Evolutionary conservation across 345 rosid genomes (phyloP).

Genomic region (Arabidopsis suecica): DNA sequence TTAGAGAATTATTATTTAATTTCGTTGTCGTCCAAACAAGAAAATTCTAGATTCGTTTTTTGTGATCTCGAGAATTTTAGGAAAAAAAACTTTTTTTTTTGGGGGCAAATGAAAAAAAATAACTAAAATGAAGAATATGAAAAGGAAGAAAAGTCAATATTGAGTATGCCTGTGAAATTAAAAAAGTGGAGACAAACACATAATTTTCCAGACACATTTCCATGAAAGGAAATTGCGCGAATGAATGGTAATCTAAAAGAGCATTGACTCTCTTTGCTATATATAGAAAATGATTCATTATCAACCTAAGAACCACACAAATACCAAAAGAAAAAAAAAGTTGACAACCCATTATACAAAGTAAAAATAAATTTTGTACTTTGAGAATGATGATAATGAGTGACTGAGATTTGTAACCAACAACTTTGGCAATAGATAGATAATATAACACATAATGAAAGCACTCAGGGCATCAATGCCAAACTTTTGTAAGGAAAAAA

Average conservation of each 20-base stretch:
- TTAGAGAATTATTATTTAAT: background rate
- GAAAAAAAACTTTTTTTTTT: background rate
- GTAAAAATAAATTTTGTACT: slow-evolving; percentile 36
- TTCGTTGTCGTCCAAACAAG: slow-evolving; percentile 7
- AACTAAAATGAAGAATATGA: background rate
- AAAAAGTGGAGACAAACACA: slow-evolving; percentile 39
- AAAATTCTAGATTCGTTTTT: background rate
- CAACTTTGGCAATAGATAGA: slow-evolving; percentile 34
- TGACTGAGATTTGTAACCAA: slow-evolving; percentile 44
- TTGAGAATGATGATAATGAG: slow-evolving; percentile 38
- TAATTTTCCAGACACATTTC: slow-evolving; percentile 32
- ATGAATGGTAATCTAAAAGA: slow-evolving; percentile 38
- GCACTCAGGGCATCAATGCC: slow-evolving; percentile 31
- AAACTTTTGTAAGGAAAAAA: slow-evolving; percentile 14
- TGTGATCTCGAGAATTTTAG: background rate
- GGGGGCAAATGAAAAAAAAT: too few relatives aligned
- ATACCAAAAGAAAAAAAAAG: background rate
- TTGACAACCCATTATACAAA: slow-evolving; percentile 14
- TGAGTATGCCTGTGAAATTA: slow-evolving; percentile 13
- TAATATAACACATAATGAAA: slow-evolving; percentile 44
- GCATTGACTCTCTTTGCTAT: slow-evolving; percentile 31
- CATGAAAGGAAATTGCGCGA: slow-evolving; percentile 23
- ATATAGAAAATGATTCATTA: slow-evolving; percentile 41
- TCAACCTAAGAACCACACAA: slow-evolving; percentile 36
- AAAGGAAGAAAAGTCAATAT: slow-evolving; percentile 26